phyloP scores from a whole-genome alignment of 768 basidiomycete genomes.

The Strobilomyces echinocephalus region DNA sequence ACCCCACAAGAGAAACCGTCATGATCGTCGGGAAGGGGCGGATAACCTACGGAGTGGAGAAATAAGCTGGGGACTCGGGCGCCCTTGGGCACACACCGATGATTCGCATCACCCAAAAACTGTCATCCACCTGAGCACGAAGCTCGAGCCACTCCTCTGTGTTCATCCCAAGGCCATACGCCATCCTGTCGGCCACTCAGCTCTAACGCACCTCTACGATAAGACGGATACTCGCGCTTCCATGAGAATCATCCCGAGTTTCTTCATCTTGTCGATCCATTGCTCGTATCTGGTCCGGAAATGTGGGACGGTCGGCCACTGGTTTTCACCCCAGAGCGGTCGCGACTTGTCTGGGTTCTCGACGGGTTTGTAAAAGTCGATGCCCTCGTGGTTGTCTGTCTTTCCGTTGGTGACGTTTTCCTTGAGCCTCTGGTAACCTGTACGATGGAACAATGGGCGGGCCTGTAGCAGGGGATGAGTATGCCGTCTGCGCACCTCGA shows the following conservation, averaged over 20 bases:
- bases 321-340: slow-evolving; percentile 80
- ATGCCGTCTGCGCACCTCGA: slow-evolving; percentile 48
- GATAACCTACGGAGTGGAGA: slow-evolving; percentile 58
- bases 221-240: slow-evolving; percentile 55
- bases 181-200: slow-evolving; percentile 53
- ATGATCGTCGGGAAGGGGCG: slow-evolving; percentile 72
- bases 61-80: not conserved
- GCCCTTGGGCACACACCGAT: slow-evolving; percentile 48
- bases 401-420: slow-evolving; percentile 86
- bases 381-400: slow-evolving; percentile 78
- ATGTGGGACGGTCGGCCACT: slow-evolving; percentile 62
- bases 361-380: slow-evolving; percentile 79
- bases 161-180: slow-evolving; percentile 71
- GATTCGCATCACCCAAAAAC: slow-evolving; percentile 86
- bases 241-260: slow-evolving; percentile 76
- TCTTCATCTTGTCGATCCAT: slow-evolving; percentile 87
- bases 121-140: slow-evolving; percentile 67
- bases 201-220: not conserved
- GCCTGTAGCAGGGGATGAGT: not conserved
- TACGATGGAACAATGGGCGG: not conserved
- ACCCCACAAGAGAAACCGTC: slow-evolving; percentile 88
- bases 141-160: slow-evolving; percentile 65
- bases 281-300: slow-evolving; percentile 63
- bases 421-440: slow-evolving; percentile 75
- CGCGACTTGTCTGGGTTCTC: slow-evolving; percentile 63